phyloP scores from a whole-genome alignment of 352 stramenopile species.

The Phytophthora pseudosyringae region DNA sequence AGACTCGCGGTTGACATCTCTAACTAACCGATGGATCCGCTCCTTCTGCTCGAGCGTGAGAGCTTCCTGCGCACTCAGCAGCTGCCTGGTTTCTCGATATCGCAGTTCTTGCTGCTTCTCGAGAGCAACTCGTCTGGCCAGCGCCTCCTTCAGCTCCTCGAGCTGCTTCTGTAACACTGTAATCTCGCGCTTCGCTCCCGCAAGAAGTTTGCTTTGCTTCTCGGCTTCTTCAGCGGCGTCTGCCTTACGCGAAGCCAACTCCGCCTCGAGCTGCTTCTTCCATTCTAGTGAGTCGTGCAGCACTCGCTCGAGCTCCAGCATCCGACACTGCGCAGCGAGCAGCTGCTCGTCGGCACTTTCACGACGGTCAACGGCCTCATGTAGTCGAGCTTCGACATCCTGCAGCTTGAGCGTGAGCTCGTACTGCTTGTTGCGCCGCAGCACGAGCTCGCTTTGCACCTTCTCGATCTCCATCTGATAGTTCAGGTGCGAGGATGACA shows the following conservation, averaged over 20 bases:
- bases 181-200: constrained; percentile 40
- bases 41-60: constrained; percentile 59
- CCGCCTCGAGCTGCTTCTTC: constrained; percentile 55
- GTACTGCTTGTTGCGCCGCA: constrained; percentile 81
- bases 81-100: constrained; percentile 47
- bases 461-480: constrained; percentile 71
- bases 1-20: constrained; percentile 56
- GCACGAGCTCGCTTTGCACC: constrained; percentile 71
- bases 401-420: constrained; percentile 79
- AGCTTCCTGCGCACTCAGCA: constrained; percentile 38
- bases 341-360: constrained; percentile 61
- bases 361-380: constrained; percentile 38
- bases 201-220: constrained; percentile 21
- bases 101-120: constrained; percentile 54
- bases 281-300: constrained; percentile 60
- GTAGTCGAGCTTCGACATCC: constrained; percentile 57
- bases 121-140: constrained; percentile 37
- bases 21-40: constrained; percentile 57
- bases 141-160: constrained; percentile 47
- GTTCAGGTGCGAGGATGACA: constrained; percentile 47
- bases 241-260: constrained; percentile 31
- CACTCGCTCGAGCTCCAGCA: constrained; percentile 69
- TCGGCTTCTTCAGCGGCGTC: constrained; percentile 2
- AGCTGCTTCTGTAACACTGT: constrained; percentile 48
- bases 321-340: constrained; percentile 47